Base-by-base conservation (phyloP, 148 eudicot species). In the Arctostaphylos glauca region DNA sequence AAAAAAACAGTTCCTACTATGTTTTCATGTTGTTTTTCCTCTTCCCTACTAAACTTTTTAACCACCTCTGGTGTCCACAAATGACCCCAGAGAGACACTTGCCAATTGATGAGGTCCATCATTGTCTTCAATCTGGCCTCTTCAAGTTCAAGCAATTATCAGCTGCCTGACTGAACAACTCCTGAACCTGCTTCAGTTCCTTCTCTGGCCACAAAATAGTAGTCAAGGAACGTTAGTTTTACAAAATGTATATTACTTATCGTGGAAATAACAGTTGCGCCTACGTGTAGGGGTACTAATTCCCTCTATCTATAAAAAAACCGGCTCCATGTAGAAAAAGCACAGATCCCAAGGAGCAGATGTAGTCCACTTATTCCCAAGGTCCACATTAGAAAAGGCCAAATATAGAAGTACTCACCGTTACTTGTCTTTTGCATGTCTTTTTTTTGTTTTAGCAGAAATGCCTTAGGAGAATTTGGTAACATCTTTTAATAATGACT, bases 111-210 rank as follows among this genome's bases (percentile, higher is more conserved):
- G 21, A 31, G 4, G 66, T 5, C 7, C 18, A 18, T 79, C 58
- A 41, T 55, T 46, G 18, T 76, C 41, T 86, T 96, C 90, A 96
- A 56, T 93, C 96, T 59, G 98, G 98, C 86, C 87, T 96, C 91
- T 91, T 93, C 90, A 94, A 86, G 89, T 96, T 96, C 83, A 96
- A 88, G 87, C 93, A 89, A 31, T 88, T 92, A 71, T 92, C 93
- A 14, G 91, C 81, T 52, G 94, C 94, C 88, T 92, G 88, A 88
- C 88, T 84, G 84, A 89, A 92, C 86, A 92, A 77, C 76, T 92
- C 98, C 90, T 94, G 98, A 43, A 96, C 99, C 85, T 92, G 93
- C 88, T 91, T 93, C 75, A 96, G 83, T 77, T 96, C 99, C 89
- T 89, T 92, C 72, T 96, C 99, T 96, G 90, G 73, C 46, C 62